Conservation (phyloP, 768 basidiomycete genomes). For the Phlebiopsis flavidoalba region DNA sequence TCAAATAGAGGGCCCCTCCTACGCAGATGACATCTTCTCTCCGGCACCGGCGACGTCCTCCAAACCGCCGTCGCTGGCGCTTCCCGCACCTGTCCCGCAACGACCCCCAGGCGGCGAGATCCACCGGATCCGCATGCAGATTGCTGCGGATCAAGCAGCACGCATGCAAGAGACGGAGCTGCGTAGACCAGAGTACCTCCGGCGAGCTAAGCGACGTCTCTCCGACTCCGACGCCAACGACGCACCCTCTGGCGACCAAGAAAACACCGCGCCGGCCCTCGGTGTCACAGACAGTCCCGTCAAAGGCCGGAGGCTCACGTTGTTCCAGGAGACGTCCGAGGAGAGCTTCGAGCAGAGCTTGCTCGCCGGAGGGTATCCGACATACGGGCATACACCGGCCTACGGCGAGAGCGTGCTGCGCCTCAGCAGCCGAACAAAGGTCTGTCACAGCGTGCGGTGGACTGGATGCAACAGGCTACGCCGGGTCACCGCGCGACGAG, state of each 20-base stretch:
- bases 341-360: slow-evolving; percentile 83
- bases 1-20: slow-evolving; percentile 3
- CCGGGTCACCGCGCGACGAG: slow-evolving; percentile 35
- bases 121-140: slow-evolving; percentile 51
- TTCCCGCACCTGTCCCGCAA: slow-evolving; percentile 22
- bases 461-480: slow-evolving; percentile 42
- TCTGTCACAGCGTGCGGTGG: slow-evolving; percentile 44
- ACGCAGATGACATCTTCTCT: slow-evolving; percentile 14
- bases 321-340: slow-evolving; percentile 80
- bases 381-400: slow-evolving; percentile 41
- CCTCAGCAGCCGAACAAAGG: slow-evolving; percentile 9
- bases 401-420: slow-evolving; percentile 24
- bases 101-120: slow-evolving; percentile 47
- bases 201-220: slow-evolving; percentile 47
- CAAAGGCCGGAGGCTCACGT: slow-evolving; percentile 66
- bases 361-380: slow-evolving; percentile 77
- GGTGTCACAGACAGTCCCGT: slow-evolving; percentile 67
- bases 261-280: slow-evolving; percentile 29
- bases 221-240: slow-evolving; percentile 28
- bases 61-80: slow-evolving; percentile 19
- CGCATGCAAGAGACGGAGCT: slow-evolving; percentile 52
- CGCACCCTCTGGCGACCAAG: slow-evolving; percentile 30
- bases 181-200: slow-evolving; percentile 68
- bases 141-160: slow-evolving; percentile 44
- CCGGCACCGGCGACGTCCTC: neutral